A percentile compares a stretch with the other conserved stretches of the same genome.
Evolutionary conservation across 805 yeast genomes (phyloP).

Genomic region (Starmerella geochares): DNA sequence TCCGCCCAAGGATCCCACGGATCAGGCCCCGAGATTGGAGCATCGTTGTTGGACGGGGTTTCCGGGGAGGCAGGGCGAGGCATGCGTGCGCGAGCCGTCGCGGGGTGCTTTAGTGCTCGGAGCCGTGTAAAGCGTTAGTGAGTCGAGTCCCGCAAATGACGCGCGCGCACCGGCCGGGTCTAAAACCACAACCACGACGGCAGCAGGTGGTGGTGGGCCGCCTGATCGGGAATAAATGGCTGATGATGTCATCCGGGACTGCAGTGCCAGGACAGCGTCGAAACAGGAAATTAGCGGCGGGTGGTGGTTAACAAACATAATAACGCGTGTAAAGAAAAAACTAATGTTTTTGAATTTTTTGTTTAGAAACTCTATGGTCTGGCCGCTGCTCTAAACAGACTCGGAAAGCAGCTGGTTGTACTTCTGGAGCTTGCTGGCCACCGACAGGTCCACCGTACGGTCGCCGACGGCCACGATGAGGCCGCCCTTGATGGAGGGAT

Average conservation of each 20-base stretch:
- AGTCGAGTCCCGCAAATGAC: too few relatives aligned
- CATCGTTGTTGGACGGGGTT: background rate
- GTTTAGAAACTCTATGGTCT: background rate
- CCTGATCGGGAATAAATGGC: background rate
- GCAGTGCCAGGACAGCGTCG: background rate
- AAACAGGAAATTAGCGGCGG: background rate
- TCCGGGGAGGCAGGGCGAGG: background rate
- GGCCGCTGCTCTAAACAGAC: constrained; percentile 47
- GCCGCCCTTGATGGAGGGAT: constrained; percentile 92
- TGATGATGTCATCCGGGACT: background rate
- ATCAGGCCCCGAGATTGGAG: background rate
- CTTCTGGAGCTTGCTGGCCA: constrained; percentile 72
- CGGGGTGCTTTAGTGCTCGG: background rate
- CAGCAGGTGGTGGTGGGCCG: background rate
- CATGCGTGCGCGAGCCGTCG: background rate
- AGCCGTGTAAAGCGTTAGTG: too few relatives aligned
- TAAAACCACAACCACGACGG: background rate
- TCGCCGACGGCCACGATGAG: constrained; percentile 92
- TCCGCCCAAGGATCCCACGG: constrained; percentile 16
- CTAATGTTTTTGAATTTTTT: background rate
- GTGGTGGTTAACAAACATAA: background rate
- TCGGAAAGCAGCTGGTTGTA: constrained; percentile 82
- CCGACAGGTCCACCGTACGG: constrained; percentile 88
- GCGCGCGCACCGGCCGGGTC: background rate
- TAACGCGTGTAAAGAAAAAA: background rate